Evolutionary conservation across 2,329 filamentous ascomycete species (phyloP).

Genomic region (Penicillium italicum): DNA sequence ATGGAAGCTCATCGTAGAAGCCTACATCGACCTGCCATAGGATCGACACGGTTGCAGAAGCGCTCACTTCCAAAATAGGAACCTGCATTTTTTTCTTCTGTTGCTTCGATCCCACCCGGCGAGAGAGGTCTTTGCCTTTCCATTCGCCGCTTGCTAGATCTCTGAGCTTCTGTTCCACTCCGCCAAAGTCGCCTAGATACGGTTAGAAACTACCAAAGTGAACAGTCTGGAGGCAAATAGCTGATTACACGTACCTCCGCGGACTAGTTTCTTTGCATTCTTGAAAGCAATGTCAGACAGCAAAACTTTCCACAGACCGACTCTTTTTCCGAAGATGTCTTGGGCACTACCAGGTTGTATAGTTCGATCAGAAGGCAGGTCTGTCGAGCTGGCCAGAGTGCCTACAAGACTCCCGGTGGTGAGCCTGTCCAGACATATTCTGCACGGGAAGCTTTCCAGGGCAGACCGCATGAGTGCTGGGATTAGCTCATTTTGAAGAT

Average conservation of each 20-base stretch:
- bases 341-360: neutral
- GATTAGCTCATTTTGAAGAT: conserved; percentile 2
- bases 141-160: conserved; percentile 21
- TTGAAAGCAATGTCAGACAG: conserved; percentile 16
- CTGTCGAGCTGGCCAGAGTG: neutral
- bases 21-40: conserved; percentile 26
- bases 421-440: conserved; percentile 13
- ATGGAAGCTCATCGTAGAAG: conserved; percentile 13
- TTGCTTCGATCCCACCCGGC: conserved; percentile 1
- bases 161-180: conserved; percentile 14
- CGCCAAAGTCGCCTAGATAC: neutral
- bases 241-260: neutral
- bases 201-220: neutral
- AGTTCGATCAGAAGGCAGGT: neutral
- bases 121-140: conserved; percentile 9
- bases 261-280: conserved; percentile 4
- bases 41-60: conserved; percentile 13
- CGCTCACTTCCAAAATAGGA: conserved; percentile 9
- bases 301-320: conserved; percentile 22
- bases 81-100: conserved; percentile 10
- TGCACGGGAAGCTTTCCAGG: conserved; percentile 18
- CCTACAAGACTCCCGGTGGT: neutral
- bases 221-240: neutral
- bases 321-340: conserved; percentile 17
- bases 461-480: conserved; percentile 10